Evolutionary conservation across 1,284 basidiomycete genomes (phyloP).

Genomic region (Erythrobasidium hasegawianum): DNA sequence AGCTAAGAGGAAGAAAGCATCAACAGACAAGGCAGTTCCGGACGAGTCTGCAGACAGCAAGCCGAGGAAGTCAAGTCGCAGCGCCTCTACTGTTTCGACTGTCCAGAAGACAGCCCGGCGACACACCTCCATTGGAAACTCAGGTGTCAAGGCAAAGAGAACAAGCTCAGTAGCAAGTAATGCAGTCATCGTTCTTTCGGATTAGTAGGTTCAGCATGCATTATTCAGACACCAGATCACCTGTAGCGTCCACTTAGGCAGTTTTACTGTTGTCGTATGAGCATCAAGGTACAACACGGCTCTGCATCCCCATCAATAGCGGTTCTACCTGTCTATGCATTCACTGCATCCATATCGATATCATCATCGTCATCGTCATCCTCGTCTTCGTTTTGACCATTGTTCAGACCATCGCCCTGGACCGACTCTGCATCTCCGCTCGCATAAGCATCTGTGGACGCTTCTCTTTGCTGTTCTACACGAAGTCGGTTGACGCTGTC

Average conservation of each 20-base stretch:
- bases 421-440: neutral
- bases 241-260: no score
- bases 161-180: slow-evolving; percentile 1
- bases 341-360: slow-evolving; percentile 27
- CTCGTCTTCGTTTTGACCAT: slow-evolving; percentile 21
- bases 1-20: no score
- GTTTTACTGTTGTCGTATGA: no score
- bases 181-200: slow-evolving; percentile 15
- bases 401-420: slow-evolving; percentile 5
- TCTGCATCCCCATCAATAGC: no score
- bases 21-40: no score
- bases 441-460: neutral
- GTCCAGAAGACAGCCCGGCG: no score
- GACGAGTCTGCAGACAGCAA: no score
- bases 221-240: no score
- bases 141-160: neutral
- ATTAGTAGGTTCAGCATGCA: neutral
- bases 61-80: no score
- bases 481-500: neutral
- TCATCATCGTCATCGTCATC: slow-evolving; percentile 32
- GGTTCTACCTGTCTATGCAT: neutral
- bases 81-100: no score
- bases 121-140: no score
- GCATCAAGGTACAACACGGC: no score
- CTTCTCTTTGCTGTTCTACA: neutral